phyloP scores from a whole-genome alignment of 139 green algal species.

The Eudorina sp. region DNA sequence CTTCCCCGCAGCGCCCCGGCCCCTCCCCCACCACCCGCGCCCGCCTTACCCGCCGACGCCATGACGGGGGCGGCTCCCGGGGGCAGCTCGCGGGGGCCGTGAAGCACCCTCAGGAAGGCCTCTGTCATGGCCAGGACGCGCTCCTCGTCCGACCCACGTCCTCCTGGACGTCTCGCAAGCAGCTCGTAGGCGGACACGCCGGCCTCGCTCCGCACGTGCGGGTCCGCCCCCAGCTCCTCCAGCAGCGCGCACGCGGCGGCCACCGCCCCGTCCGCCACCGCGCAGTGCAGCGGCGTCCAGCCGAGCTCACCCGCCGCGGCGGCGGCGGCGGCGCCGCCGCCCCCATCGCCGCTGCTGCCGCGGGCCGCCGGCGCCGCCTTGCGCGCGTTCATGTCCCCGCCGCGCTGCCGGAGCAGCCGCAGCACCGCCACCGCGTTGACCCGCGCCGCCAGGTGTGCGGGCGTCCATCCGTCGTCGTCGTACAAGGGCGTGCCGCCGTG shows the following conservation, averaged over 20 bases:
- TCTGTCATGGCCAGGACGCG: background rate
- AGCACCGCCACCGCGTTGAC: background rate
- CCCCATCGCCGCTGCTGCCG: background rate
- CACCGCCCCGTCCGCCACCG: constrained; percentile 1
- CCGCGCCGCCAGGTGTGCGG: background rate
- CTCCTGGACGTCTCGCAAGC: background rate
- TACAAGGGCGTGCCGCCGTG: too few species aligned
- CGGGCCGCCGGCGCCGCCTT: background rate
- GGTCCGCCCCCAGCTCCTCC: constrained; percentile 7
- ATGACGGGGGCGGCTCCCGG: background rate
- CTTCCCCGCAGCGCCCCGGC: too few species aligned
- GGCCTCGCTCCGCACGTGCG: background rate
- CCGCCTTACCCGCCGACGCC: too few species aligned
- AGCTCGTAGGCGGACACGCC: constrained; percentile 1
- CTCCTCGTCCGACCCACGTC: background rate
- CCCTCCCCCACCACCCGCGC: too few species aligned
- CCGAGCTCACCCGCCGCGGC: background rate
- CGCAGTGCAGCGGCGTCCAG: constrained; percentile 46
- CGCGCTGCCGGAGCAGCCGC: background rate
- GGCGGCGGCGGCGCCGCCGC: background rate
- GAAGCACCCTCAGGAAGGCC: background rate
- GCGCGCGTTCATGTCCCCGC: constrained; percentile 6
- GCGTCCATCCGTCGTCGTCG: constrained; percentile 7
- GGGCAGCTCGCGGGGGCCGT: background rate
- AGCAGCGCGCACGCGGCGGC: background rate